phyloP scores from a whole-genome alignment of 2,329 filamentous ascomycete species.

The Trichoderma hamatum region DNA sequence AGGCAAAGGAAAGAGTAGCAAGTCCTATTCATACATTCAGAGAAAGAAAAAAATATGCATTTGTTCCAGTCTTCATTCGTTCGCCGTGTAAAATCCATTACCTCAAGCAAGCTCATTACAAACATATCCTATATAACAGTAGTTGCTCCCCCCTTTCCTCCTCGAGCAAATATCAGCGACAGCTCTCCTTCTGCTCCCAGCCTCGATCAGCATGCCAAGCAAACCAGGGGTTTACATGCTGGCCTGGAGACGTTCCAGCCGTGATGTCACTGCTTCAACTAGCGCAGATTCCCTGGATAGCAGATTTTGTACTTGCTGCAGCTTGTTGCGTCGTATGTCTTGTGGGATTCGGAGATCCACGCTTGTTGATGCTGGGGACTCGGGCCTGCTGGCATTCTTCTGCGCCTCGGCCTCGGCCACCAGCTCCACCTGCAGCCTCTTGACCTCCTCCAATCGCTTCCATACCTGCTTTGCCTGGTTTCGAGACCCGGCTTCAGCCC shows the following conservation, averaged over 20 bases:
- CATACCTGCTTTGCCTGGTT: constrained; percentile 53
- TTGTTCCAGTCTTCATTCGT: background rate
- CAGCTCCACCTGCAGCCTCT: constrained; percentile 57
- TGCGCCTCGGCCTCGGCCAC: constrained; percentile 54
- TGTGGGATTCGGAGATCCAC: constrained; percentile 58
- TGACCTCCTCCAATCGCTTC: constrained; percentile 61
- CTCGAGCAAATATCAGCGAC: background rate
- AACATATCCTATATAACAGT: background rate
- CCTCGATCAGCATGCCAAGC: background rate
- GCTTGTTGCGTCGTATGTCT: constrained; percentile 64
- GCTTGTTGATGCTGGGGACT: constrained; percentile 35
- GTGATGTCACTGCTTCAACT: constrained; percentile 66
- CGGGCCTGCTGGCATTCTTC: constrained; percentile 35
- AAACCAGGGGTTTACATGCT: constrained; percentile 32
- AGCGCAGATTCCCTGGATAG: constrained; percentile 69
- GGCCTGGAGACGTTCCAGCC: constrained; percentile 61
- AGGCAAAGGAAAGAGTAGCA: background rate
- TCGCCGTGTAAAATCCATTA: constrained; percentile 21
- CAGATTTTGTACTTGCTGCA: constrained; percentile 64
- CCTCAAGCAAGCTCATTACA: constrained; percentile 12
- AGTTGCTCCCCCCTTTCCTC: background rate
- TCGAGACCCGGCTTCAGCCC: constrained; percentile 38
- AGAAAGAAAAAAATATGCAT: background rate
- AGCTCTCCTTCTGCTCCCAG: background rate
- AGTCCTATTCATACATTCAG: background rate